phyloP scores from a whole-genome alignment of 2,329 filamentous ascomycete species.

The Fusarium virguliforme region DNA sequence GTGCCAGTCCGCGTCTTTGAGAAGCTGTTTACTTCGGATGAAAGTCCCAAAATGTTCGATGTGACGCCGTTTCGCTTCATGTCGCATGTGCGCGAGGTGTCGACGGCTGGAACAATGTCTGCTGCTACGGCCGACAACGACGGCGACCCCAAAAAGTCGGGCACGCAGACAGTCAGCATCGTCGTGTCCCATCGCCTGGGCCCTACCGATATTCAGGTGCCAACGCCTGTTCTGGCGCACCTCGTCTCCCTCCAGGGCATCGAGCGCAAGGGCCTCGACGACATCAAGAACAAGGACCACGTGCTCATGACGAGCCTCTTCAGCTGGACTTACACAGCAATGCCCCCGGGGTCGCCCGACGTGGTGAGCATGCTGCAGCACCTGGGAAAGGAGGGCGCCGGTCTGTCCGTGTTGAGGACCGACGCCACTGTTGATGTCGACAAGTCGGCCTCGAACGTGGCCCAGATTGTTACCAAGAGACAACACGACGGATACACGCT shows the following conservation, averaged over 20 bases:
- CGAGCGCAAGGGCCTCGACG: slow-evolving; percentile 50
- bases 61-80: slow-evolving; percentile 53
- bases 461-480: slow-evolving; percentile 32
- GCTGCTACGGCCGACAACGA: slow-evolving; percentile 54
- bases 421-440: neutral
- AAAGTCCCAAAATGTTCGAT: slow-evolving; percentile 21
- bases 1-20: slow-evolving; percentile 49
- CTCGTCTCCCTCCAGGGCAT: slow-evolving; percentile 59
- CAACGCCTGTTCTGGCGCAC: slow-evolving; percentile 55
- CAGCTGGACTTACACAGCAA: slow-evolving; percentile 60
- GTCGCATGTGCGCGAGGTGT: slow-evolving; percentile 60
- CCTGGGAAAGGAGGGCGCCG: slow-evolving; percentile 39
- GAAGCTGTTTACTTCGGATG: slow-evolving; percentile 40
- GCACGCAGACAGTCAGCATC: slow-evolving; percentile 50
- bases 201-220: slow-evolving; percentile 45
- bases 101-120: slow-evolving; percentile 57
- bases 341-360: slow-evolving; percentile 56
- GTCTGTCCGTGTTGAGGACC: neutral
- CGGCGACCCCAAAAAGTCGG: too few species aligned
- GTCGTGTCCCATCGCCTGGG: slow-evolving; percentile 57
- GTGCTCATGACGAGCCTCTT: slow-evolving; percentile 58
- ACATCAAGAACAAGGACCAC: slow-evolving; percentile 14
- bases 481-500: slow-evolving; percentile 59
- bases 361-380: slow-evolving; percentile 53
- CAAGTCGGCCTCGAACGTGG: slow-evolving; percentile 27